Evolutionary conservation across 331 rosid species (phyloP).

Genomic region (Malus hybrid): DNA sequence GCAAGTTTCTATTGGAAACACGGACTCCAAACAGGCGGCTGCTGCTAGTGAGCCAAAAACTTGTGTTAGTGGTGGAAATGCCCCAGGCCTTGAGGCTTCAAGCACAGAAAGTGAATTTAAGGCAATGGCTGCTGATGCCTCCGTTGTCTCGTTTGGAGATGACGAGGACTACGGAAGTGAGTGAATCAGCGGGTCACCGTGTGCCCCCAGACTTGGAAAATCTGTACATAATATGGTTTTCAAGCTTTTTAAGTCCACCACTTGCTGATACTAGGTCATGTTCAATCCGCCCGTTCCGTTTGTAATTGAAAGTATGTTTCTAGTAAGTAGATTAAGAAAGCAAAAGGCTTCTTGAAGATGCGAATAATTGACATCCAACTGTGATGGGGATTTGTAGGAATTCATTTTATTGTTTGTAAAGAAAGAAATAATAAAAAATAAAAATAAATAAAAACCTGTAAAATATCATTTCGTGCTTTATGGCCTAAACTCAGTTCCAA

Average conservation of each 20-base stretch:
- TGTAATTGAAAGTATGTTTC: slow-evolving; percentile 25
- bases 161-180: slow-evolving; percentile 95
- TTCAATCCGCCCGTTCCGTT: slow-evolving; percentile 29
- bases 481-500: not conserved
- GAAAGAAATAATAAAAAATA: not conserved
- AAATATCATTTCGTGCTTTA: not conserved
- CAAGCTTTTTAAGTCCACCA: slow-evolving; percentile 6
- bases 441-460: not conserved
- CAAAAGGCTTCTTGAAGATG: not conserved
- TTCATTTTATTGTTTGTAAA: slow-evolving; percentile 10
- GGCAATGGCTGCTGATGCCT: no score
- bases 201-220: not conserved
- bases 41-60: slow-evolving; percentile 37
- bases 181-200: slow-evolving; percentile 19
- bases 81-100: slow-evolving; percentile 30
- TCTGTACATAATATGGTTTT: slow-evolving; percentile 63
- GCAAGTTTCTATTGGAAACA: slow-evolving; percentile 57
- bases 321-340: slow-evolving; percentile 18
- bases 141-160: slow-evolving; percentile 86
- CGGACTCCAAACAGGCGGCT: slow-evolving; percentile 23
- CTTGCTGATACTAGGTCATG: slow-evolving; percentile 10
- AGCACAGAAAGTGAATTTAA: slow-evolving; percentile 80
- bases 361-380: slow-evolving; percentile 10
- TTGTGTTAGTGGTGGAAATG: slow-evolving; percentile 29
- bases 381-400: slow-evolving; percentile 1